These are phyloP conservation scores for Euphorbia peplus DNA, from an alignment of 345 rosid species.

Conservation along the genomic window DNA sequence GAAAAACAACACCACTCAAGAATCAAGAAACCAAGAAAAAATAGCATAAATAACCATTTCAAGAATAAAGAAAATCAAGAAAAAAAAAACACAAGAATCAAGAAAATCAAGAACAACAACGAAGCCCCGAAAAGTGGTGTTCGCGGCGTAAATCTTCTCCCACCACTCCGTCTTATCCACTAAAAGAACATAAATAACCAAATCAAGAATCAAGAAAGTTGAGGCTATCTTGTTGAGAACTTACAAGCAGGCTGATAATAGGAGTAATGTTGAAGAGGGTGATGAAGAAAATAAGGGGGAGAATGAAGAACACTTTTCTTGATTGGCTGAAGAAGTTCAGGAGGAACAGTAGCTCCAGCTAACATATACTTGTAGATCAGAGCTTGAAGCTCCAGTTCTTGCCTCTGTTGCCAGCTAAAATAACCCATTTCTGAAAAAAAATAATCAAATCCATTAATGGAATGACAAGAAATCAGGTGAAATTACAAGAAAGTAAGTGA, in stretches of 20 bases:
- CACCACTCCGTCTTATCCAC: too few relatives aligned
- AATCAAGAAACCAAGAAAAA: too few relatives aligned
- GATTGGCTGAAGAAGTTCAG: constrained; percentile 81
- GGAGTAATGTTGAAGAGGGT: constrained; percentile 49
- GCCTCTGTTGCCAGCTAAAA: constrained; percentile 87
- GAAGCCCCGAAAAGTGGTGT: too few relatives aligned
- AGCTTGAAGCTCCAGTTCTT: constrained; percentile 93
- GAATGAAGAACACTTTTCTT: constrained; percentile 74
- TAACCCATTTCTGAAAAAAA: constrained; percentile 60
- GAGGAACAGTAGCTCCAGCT: constrained; percentile 84
- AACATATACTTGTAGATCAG: constrained; percentile 90
- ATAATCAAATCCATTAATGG: too few relatives aligned
- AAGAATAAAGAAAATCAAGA: too few relatives aligned
- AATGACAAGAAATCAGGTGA: constrained; percentile 5
- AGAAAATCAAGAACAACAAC: too few relatives aligned
- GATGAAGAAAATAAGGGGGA: constrained; percentile 56
- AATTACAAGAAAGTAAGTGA: constrained; percentile 1
- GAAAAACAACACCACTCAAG: too few relatives aligned
- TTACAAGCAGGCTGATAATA: constrained; percentile 75
- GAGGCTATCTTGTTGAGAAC: constrained; percentile 16
- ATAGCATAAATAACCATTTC: too few relatives aligned
- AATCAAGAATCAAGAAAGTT: too few relatives aligned
- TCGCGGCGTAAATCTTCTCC: too few relatives aligned
- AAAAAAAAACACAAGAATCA: too few relatives aligned
- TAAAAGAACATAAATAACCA: too few relatives aligned